Evolutionary conservation across 73 alveolate genomes (phyloP), one percentile per base, ranked within the genome.

Genomic region (Blepharisma stoltei): DNA sequence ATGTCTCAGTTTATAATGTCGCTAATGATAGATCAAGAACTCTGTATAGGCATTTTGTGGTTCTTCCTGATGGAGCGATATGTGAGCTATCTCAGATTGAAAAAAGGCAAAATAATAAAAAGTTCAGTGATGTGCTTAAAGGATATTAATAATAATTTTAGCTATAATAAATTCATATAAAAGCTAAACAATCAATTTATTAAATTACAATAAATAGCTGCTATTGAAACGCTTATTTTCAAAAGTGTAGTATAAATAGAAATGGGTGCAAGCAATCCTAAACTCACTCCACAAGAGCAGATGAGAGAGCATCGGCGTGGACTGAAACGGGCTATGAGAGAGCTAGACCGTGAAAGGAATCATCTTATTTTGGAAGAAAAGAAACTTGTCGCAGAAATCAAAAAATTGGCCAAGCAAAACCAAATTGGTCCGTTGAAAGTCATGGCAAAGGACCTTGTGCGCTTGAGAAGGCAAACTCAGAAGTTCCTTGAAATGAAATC

Each of bases 281-380:
- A 78, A 50, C 6, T 67, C 47, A 83, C 90, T 45, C 48, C 66
- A 47, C 27, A 71, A 83, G 97, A 90, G 85, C 90, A 90, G 60
- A 79, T 90, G 75, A 77, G 81, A 70, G 80, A 88, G 66, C 84
- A 84, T 81, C 83, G 86, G 55, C 69, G 95, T 38, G 70, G 85
- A 54, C 82, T 90, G 27, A 93, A 90, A 11, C 79, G 95, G 76
- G 88, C 93, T 54, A 82, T 84, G 18, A 76, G 94, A 48, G 77
- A 83, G 52, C 60, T 90, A 18, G 95, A 90, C 37, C 23, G 97
- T 6, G 95, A 90, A 71, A 53, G 87, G 49, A 80, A 38, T 41
- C 88, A 90, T 69, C 54, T 90, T 9, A 88, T 88, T 60, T 25
- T 60, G 32, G 82, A 90, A 44, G 93, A 89, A 66, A 85, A 88